These are phyloP conservation scores for Cordia subcordata DNA, from an alignment of 257 asterid species.

Conservation along the genomic window DNA sequence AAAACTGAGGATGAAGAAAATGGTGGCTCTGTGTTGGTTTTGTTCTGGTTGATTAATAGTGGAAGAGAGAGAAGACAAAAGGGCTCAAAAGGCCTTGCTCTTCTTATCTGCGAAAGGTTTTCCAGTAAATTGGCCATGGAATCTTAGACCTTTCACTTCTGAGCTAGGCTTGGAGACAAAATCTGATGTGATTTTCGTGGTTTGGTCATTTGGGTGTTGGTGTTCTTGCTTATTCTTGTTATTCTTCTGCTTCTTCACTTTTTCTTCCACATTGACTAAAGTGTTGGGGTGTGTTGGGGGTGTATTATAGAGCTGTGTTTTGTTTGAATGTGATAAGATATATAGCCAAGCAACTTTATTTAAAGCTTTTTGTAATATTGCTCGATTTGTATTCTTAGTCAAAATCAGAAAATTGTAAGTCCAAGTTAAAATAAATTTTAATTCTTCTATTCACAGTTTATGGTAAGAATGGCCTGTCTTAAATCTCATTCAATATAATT, in stretches of 20 bases:
- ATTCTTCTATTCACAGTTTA: too few species aligned
- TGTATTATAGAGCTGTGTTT: neutral
- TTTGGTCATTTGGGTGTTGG: conserved; percentile 76
- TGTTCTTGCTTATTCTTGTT: conserved; percentile 61
- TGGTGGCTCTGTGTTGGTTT: conserved; percentile 10
- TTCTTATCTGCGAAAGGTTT: conserved; percentile 89
- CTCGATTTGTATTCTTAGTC: too few species aligned
- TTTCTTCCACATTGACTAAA: conserved; percentile 43
- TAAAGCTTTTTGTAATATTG: neutral
- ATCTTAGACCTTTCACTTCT: conserved; percentile 83
- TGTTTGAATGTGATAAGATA: neutral
- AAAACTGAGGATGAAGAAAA: conserved; percentile 75
- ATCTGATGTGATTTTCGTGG: conserved; percentile 48
- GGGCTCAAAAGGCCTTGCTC: conserved; percentile 68
- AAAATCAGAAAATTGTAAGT: too few species aligned
- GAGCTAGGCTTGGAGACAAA: conserved; percentile 58
- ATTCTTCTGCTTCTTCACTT: conserved; percentile 30
- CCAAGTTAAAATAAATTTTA: too few species aligned
- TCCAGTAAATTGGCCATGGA: conserved; percentile 88
- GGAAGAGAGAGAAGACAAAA: conserved; percentile 78
- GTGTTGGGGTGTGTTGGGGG: conserved; percentile 2
- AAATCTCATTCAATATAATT: too few species aligned
- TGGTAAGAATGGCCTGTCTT: too few species aligned
- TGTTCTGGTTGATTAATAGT: too few species aligned
- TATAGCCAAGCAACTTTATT: neutral